A percentile compares a stretch with the other conserved stretches of the same genome.
These are phyloP conservation scores for Baeospora myosura DNA, from an alignment of 1,284 basidiomycete genomes.

Conservation along the genomic window DNA sequence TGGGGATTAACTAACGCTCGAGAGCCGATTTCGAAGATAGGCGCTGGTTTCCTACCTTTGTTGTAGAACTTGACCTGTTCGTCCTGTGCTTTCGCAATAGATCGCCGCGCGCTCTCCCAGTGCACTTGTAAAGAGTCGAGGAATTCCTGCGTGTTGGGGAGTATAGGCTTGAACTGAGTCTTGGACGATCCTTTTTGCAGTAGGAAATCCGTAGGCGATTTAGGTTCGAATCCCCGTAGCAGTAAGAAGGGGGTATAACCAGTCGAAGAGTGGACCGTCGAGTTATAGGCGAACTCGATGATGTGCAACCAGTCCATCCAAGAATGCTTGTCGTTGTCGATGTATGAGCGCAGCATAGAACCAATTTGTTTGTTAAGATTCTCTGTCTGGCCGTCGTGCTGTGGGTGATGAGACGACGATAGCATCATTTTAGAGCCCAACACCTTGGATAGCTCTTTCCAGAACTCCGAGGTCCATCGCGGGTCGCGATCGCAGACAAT, in stretches of 20 bases:
- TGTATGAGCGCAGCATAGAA: not conserved
- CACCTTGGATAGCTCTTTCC: not conserved
- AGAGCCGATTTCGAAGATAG: slow-evolving; percentile 16
- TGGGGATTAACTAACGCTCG: slow-evolving; percentile 20
- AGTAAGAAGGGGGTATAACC: not conserved
- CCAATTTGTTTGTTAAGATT: not conserved
- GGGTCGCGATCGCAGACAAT: not conserved
- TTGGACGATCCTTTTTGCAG: not conserved
- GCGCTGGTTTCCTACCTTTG: not conserved
- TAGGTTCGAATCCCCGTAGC: not conserved
- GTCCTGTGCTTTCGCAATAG: not conserved
- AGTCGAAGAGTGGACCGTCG: not conserved
- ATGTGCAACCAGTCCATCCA: not conserved
- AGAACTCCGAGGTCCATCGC: not conserved
- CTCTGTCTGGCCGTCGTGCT: not conserved
- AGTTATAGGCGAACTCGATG: not conserved
- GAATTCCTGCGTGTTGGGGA: not conserved
- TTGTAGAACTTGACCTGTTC: slow-evolving; percentile 14
- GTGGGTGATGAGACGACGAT: not conserved
- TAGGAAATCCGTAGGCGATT: slow-evolving; percentile 5
- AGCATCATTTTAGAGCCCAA: not conserved
- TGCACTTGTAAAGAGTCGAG: not conserved
- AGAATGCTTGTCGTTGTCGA: not conserved
- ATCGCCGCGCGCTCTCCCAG: not conserved
- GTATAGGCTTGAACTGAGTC: not conserved